phyloP scores from a whole-genome alignment of 176 grass and related monocot species.

The Musa schizocarpa region DNA sequence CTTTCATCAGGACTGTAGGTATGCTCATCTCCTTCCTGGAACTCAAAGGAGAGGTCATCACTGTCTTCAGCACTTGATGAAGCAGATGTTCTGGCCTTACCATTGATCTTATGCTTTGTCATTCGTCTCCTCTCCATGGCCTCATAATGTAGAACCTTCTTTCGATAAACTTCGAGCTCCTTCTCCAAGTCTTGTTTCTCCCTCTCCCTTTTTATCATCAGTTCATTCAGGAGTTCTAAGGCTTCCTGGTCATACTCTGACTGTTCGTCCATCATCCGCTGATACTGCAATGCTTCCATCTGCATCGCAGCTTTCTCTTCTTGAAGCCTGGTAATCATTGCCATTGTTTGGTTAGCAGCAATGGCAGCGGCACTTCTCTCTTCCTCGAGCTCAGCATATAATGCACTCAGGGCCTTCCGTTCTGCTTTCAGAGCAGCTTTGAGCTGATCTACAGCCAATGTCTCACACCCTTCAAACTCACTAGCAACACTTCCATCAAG shows the following conservation, averaged over 20 bases:
- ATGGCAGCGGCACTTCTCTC: constrained; percentile 86
- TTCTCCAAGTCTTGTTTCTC: constrained; percentile 90
- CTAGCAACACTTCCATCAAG: constrained; percentile 40
- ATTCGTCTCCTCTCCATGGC: constrained; percentile 44
- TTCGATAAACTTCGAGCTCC: constrained; percentile 48
- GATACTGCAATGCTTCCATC: constrained; percentile 98
- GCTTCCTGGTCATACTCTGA: constrained; percentile 97
- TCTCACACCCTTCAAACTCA: constrained; percentile 46
- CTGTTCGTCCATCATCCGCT: constrained; percentile 95
- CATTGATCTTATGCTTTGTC: constrained; percentile 42
- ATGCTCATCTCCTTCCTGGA: constrained; percentile 55
- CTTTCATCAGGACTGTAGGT: constrained; percentile 44
- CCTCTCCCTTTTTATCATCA: constrained; percentile 88
- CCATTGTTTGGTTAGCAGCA: constrained; percentile 93
- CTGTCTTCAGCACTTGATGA: constrained; percentile 88
- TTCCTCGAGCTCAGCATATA: constrained; percentile 87
- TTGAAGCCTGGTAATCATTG: constrained; percentile 98
- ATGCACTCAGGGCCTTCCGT: constrained; percentile 46
- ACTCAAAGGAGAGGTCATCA: constrained; percentile 55
- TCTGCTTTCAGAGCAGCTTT: constrained; percentile 62
- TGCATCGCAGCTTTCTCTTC: constrained; percentile 99
- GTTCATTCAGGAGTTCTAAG: constrained; percentile 74
- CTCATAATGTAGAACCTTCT: constrained; percentile 66
- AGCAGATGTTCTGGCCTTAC: constrained; percentile 46
- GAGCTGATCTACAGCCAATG: constrained; percentile 45